Base-by-base conservation (phyloP, 306 rosid genomes). In the Canavalia ensiformis region DNA sequence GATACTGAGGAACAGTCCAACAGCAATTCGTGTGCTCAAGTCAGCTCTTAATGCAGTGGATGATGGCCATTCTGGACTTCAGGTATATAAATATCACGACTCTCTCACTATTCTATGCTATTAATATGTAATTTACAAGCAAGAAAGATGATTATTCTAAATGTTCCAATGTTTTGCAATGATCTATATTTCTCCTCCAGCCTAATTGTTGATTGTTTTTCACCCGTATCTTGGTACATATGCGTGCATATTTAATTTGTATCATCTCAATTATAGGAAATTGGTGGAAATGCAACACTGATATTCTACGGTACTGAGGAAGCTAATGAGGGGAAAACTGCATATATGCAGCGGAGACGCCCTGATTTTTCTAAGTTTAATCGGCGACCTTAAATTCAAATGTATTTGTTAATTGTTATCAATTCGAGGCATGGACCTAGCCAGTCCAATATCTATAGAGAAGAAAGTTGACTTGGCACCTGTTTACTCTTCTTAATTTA, bases 41-140 rank as follows among this genome's bases (percentile, higher is more conserved):
- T 88, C 93, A 12, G 91, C 98, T 85, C 91, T 95, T 78, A 93
- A 93, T 80, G 98, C 97, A 6, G 96, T 90, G 29, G 98, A 93
- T 72, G 98, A 95, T 37, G 98, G 99, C 18, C 98, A 95, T 76
- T 92, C 97, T 31, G 95, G 98, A 58, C 97, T 95, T 54, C 97
- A 93, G 95, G 97, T 93, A 81, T 76, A 62, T 45, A 18, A 18
- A 45, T 45, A 46, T 70, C 44, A 57, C 4, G 0, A 74, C 63
- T 77, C 76, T 10, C 41, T 37, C 41, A 37, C 41, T 33, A 42
- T 77, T 50, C 50, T 41, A 51, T 82, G 54, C 54, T 54, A 18
- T 18, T 18, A 28, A 1, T 60, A 28, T 41, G 78, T 85, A 64
- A n/a, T 57, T 56, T 75, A 28, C 55, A 47, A 75, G 6, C 31